Conservation (phyloP, 192 early-diverging fungal species). For the Phlyctochytrium arcticum region DNA sequence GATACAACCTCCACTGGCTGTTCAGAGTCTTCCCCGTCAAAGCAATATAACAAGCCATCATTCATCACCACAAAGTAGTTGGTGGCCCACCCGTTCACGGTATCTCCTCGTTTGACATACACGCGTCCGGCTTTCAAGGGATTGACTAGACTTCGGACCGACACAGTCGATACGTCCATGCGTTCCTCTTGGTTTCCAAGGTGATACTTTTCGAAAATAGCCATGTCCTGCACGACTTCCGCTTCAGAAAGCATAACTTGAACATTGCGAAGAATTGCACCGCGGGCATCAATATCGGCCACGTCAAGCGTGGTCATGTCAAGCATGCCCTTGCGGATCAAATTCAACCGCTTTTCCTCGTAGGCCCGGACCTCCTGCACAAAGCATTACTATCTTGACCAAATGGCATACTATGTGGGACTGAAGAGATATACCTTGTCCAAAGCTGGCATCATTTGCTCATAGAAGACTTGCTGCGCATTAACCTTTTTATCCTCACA, state of each 20-base stretch:
- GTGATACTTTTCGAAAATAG: slow-evolving; percentile 22
- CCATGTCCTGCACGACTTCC: slow-evolving; percentile 27
- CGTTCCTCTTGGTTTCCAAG: slow-evolving; percentile 1
- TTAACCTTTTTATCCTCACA: slow-evolving; percentile 4
- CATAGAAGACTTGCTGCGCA: slow-evolving; percentile 20
- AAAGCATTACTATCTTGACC: background rate
- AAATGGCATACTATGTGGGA: background rate
- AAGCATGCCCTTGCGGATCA: slow-evolving; percentile 20
- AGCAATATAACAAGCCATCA: slow-evolving; percentile 32
- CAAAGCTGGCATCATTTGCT: slow-evolving; percentile 5
- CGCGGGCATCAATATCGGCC: slow-evolving; percentile 15
- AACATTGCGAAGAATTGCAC: slow-evolving; percentile 9
- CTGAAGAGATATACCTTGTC: background rate
- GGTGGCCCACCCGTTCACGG: slow-evolving; percentile 27
- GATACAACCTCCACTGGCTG: slow-evolving; percentile 28
- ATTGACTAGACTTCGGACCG: slow-evolving; percentile 17
- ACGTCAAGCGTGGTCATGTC: slow-evolving; percentile 27
- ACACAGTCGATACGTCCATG: slow-evolving; percentile 2
- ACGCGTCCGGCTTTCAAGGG: slow-evolving; percentile 24
- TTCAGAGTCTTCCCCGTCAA: slow-evolving; percentile 34
- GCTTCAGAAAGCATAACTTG: slow-evolving; percentile 17
- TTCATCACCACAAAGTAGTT: slow-evolving; percentile 35
- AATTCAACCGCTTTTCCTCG: slow-evolving; percentile 12
- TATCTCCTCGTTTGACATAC: slow-evolving; percentile 36
- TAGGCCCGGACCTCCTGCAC: slow-evolving; percentile 15